Percentiles rank a stretch among this genome's conserved stretches.
These are phyloP conservation scores for Adenanthera pavonina DNA, from an alignment of 306 rosid species.

Conservation along the genomic window DNA sequence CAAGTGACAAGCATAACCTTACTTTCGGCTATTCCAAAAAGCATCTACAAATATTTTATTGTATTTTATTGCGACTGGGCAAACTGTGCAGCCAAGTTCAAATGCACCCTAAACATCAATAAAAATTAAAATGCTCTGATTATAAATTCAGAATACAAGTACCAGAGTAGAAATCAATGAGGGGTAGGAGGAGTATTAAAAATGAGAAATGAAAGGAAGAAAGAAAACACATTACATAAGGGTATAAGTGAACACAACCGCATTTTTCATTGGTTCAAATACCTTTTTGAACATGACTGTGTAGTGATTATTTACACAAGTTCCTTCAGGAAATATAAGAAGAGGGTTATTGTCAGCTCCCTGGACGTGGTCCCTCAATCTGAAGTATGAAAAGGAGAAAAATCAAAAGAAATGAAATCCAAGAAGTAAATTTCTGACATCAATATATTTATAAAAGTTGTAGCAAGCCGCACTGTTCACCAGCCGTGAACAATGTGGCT, in stretches of 20 bases:
- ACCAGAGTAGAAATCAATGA: not conserved
- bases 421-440: not conserved
- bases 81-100: slow-evolving; percentile 89
- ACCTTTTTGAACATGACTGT: slow-evolving; percentile 95
- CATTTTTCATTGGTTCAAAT: slow-evolving; percentile 9
- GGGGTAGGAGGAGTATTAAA: not conserved
- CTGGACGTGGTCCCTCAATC: slow-evolving; percentile 76
- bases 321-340: slow-evolving; percentile 91
- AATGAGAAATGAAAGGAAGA: not conserved
- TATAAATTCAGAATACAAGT: not conserved
- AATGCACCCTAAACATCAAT: slow-evolving; percentile 74
- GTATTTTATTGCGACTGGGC: slow-evolving; percentile 87
- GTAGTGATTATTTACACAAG: slow-evolving; percentile 89
- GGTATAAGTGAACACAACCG: not conserved
- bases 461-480: too few species aligned
- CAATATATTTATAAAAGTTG: too few species aligned
- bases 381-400: slow-evolving; percentile 44
- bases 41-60: slow-evolving; percentile 91
- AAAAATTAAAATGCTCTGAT: slow-evolving; percentile 26
- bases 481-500: too few species aligned
- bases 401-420: slow-evolving; percentile 19
- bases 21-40: slow-evolving; percentile 91
- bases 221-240: not conserved
- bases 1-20: slow-evolving; percentile 41
- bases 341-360: slow-evolving; percentile 85